These are phyloP conservation scores for Trypanosoma platydactyli DNA, from an alignment of 208 protist genomes.

Conservation along the genomic window DNA sequence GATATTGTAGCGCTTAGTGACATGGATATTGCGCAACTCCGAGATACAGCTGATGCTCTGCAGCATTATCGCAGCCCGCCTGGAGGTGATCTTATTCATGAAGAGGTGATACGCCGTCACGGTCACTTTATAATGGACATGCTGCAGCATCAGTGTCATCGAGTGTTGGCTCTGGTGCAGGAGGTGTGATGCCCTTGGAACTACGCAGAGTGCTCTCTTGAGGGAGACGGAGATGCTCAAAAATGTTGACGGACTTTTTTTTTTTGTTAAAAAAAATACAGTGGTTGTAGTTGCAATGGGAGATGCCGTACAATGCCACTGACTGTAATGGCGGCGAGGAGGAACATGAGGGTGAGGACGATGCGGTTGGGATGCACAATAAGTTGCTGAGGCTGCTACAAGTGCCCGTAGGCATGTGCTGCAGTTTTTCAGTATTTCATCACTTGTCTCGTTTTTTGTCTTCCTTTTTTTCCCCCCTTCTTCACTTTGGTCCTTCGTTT, in stretches of 20 bases:
- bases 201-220: no score
- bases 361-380: no score
- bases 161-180: not conserved
- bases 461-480: slow-evolving; percentile 2
- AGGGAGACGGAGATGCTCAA: not conserved
- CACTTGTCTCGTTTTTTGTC: not conserved
- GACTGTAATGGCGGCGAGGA: no score
- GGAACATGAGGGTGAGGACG: no score
- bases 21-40: slow-evolving; percentile 14
- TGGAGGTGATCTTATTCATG: slow-evolving; percentile 27
- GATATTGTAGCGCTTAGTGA: slow-evolving; percentile 16
- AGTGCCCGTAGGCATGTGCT: no score
- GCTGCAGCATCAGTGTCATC: slow-evolving; percentile 1
- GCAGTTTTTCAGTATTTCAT: slow-evolving; percentile 4
- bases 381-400: no score
- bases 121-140: slow-evolving; percentile 39
- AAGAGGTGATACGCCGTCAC: slow-evolving; percentile 63
- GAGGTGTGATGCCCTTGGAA: not conserved
- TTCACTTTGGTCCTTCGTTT: no score
- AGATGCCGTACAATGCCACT: no score
- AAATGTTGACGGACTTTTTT: not conserved
- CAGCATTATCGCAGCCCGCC: slow-evolving; percentile 11
- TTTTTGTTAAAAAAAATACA: no score
- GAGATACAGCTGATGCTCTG: slow-evolving; percentile 14
- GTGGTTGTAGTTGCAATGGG: no score